phyloP scores from a whole-genome alignment of 2,329 filamentous ascomycete genomes.

The Cladophialophora psammophila region DNA sequence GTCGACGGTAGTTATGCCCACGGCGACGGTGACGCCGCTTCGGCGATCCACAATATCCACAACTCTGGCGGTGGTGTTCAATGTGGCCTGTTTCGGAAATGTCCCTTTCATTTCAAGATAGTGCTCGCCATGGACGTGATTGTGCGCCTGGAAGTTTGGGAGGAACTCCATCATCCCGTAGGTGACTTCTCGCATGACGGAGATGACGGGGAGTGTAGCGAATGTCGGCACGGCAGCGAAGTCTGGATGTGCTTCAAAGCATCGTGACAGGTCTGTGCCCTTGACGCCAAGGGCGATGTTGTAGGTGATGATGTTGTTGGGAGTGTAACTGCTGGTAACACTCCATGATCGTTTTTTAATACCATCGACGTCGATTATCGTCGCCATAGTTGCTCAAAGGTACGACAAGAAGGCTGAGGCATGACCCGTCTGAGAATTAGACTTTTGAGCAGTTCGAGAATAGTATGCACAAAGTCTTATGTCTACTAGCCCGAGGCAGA shows the following conservation, averaged over 20 bases:
- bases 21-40: slow-evolving; percentile 26
- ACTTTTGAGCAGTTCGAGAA: background rate
- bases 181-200: slow-evolving; percentile 26
- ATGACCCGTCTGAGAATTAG: background rate
- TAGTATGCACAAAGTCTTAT: background rate
- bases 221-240: slow-evolving; percentile 30
- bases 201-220: slow-evolving; percentile 24
- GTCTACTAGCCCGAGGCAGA: background rate
- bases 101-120: slow-evolving; percentile 24
- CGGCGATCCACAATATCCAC: slow-evolving; percentile 30
- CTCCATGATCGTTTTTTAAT: slow-evolving; percentile 25
- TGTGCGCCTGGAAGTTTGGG: slow-evolving; percentile 25
- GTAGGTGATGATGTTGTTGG: slow-evolving; percentile 28
- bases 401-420: background rate
- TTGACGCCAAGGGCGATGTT: slow-evolving; percentile 31
- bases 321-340: slow-evolving; percentile 14
- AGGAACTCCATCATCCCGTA: slow-evolving; percentile 25
- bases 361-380: background rate
- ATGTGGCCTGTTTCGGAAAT: slow-evolving; percentile 18
- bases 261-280: slow-evolving; percentile 24
- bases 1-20: slow-evolving; percentile 30
- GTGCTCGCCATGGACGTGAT: slow-evolving; percentile 34
- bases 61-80: slow-evolving; percentile 21
- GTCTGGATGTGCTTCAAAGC: slow-evolving; percentile 29
- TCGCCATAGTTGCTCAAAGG: slow-evolving; percentile 3